Percentiles rank a stretch among this genome's conserved stretches.
Conservation (phyloP, 345 rosid species). For the Pelargonium nanum region DNA sequence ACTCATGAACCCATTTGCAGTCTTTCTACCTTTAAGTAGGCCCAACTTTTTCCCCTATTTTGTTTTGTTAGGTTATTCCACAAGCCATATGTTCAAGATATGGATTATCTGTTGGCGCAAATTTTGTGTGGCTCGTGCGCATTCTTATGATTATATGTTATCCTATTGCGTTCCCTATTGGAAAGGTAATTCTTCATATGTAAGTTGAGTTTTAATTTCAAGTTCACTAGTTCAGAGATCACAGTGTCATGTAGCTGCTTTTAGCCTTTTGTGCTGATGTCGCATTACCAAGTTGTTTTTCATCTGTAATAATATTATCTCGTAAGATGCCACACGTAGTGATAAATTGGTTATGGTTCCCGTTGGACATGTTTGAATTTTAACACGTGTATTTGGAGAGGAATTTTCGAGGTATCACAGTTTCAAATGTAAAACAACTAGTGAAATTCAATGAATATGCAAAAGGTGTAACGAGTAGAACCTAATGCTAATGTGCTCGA, state of each 20-base stretch:
- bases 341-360: neutral
- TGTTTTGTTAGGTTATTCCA: conserved; percentile 1
- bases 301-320: neutral
- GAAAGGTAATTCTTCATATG: neutral
- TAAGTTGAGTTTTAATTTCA: neutral
- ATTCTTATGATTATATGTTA: conserved; percentile 1
- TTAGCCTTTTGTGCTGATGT: neutral
- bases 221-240: neutral
- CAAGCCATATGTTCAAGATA: conserved; percentile 1
- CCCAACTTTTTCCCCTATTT: neutral
- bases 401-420: too few relatives aligned
- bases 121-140: conserved; percentile 5
- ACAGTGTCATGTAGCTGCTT: too few relatives aligned
- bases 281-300: neutral
- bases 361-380: neutral
- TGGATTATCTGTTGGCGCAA: conserved; percentile 1
- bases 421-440: neutral
- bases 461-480: neutral
- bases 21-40: neutral
- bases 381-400: neutral
- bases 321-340: neutral
- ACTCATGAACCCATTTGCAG: neutral
- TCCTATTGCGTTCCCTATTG: conserved; percentile 2
- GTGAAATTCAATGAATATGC: neutral
- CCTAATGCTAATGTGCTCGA: neutral